These are phyloP conservation scores for Quercus parvula DNA, from an alignment of 306 rosid genomes.

Conservation along the genomic window DNA sequence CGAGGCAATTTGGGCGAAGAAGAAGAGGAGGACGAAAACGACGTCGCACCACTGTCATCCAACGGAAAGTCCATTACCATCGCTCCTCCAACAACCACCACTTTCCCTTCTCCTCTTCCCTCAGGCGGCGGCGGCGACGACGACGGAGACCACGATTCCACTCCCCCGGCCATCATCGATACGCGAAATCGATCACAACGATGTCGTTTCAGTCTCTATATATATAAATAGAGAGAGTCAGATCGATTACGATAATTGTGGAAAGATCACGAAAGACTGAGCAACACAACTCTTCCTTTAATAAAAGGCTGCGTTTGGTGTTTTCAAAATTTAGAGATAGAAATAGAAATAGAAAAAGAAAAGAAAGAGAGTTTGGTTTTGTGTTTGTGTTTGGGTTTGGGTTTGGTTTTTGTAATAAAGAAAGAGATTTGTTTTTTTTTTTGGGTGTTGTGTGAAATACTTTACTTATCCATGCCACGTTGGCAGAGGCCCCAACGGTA, in stretches of 20 bases:
- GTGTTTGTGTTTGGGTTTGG: neutral
- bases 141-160: slow-evolving; percentile 33
- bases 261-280: no score
- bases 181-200: neutral
- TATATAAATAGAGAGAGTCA: no score
- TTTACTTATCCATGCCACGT: slow-evolving; percentile 37
- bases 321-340: no score
- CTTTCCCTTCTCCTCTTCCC: neutral
- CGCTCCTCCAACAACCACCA: slow-evolving; percentile 17
- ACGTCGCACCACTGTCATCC: slow-evolving; percentile 30
- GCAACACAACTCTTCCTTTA: no score
- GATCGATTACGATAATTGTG: no score
- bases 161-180: slow-evolving; percentile 49
- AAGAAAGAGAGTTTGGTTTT: neutral
- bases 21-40: slow-evolving; percentile 12
- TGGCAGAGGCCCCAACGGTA: slow-evolving; percentile 45
- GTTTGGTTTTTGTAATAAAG: slow-evolving; percentile 6
- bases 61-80: slow-evolving; percentile 49
- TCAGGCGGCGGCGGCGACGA: no score
- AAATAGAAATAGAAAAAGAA: neutral
- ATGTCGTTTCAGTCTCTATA: neutral
- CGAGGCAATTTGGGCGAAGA: slow-evolving; percentile 67
- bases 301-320: no score
- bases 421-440: no score
- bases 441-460: no score